Base-by-base conservation (phyloP, 2,329 filamentous ascomycete genomes). In the Tolypocladium tundrense region DNA sequence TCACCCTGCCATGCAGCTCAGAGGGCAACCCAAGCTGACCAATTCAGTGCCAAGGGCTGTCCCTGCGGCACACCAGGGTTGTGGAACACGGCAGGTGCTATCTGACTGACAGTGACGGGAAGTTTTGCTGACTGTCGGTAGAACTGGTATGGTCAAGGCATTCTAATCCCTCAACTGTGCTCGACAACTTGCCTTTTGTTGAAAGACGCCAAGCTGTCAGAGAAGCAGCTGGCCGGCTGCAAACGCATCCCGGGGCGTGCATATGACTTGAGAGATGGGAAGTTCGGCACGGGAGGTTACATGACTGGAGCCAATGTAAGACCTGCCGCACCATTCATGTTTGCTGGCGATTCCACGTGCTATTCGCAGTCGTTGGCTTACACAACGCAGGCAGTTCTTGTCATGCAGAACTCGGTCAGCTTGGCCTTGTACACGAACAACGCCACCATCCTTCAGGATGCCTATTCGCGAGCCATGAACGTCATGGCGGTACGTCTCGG, bases 101-200 rank as follows among this genome's bases (percentile, higher is more conserved):
- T 37, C 31, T 33, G 31, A 13, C 2, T 5, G 3, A 37, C 14
- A 37, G 13, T 11, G 35, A 37, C 13, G 1, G 35, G 10, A 37
- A 24, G 10, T 7, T 6, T 27, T 6, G 9, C n/a, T 7, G 14
- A 35, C 13, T 4, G n/a, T 21, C 35, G 5, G 14, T 39, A 66
- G 64, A 66, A 66, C 24, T 66, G 64, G 64, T 66, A 66, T 40
- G 62, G 54, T 8, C 64, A 66, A 39, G 62, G 60, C 2, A 64
- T 66, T 11, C 31, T 65, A 41, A 63, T 66, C 4, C 64, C 64
- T 5, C 64, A 65, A 35, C 48, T 66, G 9, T 62, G 60, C 45
- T 64, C 64, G 31, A 62, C 58, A 2, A 55, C 62, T 0, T 66
- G 64, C 41, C 50, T 65, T 16, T 57, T 66, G 11, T 51, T 63